phyloP scores from a whole-genome alignment of 768 basidiomycete species.

The Grammothele lineata region DNA sequence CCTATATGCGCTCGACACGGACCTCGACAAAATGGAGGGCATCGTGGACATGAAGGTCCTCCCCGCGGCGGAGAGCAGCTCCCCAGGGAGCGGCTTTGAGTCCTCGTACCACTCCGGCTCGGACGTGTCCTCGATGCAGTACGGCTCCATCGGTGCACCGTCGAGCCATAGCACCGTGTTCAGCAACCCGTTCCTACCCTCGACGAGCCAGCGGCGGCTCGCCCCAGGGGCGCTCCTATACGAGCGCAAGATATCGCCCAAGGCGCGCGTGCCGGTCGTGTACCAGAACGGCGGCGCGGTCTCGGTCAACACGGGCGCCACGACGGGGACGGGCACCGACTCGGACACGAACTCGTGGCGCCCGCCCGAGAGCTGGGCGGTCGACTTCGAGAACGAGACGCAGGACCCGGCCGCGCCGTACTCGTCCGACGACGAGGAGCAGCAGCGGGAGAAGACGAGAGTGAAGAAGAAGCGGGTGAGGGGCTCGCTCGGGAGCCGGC shows the following conservation, averaged over 20 bases:
- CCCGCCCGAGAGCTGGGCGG: conserved; percentile 76
- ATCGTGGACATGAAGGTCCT: conserved; percentile 54
- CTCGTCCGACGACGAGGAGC: conserved; percentile 36
- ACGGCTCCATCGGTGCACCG: conserved; percentile 31
- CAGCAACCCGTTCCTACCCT: conserved; percentile 31
- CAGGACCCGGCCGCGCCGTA: conserved; percentile 34
- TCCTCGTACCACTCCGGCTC: conserved; percentile 28
- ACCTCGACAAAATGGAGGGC: conserved; percentile 76
- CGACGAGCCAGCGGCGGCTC: conserved; percentile 21
- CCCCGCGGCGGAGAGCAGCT: conserved; percentile 26
- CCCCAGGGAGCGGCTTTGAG: conserved; percentile 43
- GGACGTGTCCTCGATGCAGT: conserved; percentile 24
- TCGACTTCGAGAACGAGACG: conserved; percentile 41
- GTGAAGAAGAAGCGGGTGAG: too few relatives aligned
- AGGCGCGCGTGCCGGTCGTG: conserved; percentile 27
- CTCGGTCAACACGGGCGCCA: conserved; percentile 7
- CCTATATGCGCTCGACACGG: conserved; percentile 54
- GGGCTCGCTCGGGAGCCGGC: too few relatives aligned
- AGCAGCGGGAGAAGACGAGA: conserved; percentile 14
- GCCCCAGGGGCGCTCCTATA: conserved; percentile 19
- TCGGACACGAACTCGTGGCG: conserved; percentile 43
- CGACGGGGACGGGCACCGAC: too few relatives aligned
- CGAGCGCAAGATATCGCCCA: conserved; percentile 47
- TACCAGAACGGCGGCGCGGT: conserved; percentile 14
- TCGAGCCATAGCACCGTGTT: conserved; percentile 24